A percentile compares a stretch with the other conserved stretches of the same genome.
Evolutionary conservation across 2,329 filamentous ascomycete species (phyloP).

Genomic region (Monosporascus sp.): DNA sequence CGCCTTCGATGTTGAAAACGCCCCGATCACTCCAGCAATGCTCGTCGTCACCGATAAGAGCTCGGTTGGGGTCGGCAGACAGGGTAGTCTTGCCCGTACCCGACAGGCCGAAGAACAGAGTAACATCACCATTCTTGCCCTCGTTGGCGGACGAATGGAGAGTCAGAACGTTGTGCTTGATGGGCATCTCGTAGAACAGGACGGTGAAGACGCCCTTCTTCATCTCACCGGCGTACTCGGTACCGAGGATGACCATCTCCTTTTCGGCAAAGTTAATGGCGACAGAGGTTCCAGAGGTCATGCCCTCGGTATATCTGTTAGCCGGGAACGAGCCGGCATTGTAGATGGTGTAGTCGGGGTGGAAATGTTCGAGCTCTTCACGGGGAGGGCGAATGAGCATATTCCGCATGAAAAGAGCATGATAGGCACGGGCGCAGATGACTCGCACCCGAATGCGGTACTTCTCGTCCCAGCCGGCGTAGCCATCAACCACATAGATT

Average conservation of each 20-base stretch:
- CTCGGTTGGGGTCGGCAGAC: slow-evolving; percentile 93
- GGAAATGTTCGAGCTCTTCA: slow-evolving; percentile 94
- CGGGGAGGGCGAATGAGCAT: slow-evolving; percentile 95
- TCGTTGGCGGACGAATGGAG: slow-evolving; percentile 98
- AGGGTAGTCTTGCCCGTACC: slow-evolving; percentile 98
- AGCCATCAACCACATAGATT: slow-evolving; percentile 98
- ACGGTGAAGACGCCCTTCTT: slow-evolving; percentile 99
- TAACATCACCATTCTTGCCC: slow-evolving; percentile 90
- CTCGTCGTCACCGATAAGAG: slow-evolving; percentile 96
- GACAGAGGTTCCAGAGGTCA: slow-evolving; percentile 97
- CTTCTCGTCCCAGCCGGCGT: slow-evolving; percentile 96
- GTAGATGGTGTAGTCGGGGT: slow-evolving; percentile 99
- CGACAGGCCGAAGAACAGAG: slow-evolving; percentile 98
- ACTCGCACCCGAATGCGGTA: slow-evolving; percentile 97
- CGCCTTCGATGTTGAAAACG: slow-evolving; percentile 99
- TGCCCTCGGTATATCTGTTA: slow-evolving; percentile 95
- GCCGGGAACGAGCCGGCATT: slow-evolving; percentile 98
- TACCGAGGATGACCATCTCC: slow-evolving; percentile 99
- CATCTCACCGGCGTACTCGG: slow-evolving; percentile 96
- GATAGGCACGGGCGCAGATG: slow-evolving; percentile 97
- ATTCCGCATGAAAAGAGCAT: slow-evolving; percentile 99
- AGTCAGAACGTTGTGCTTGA: slow-evolving; percentile 98
- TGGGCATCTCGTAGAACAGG: slow-evolving; percentile 99
- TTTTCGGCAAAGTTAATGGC: slow-evolving; percentile 99
- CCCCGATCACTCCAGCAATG: slow-evolving; percentile 98